Evolutionary conservation across 352 stramenopile genomes (phyloP).

Genomic region (Phytophthora pistaciae): DNA sequence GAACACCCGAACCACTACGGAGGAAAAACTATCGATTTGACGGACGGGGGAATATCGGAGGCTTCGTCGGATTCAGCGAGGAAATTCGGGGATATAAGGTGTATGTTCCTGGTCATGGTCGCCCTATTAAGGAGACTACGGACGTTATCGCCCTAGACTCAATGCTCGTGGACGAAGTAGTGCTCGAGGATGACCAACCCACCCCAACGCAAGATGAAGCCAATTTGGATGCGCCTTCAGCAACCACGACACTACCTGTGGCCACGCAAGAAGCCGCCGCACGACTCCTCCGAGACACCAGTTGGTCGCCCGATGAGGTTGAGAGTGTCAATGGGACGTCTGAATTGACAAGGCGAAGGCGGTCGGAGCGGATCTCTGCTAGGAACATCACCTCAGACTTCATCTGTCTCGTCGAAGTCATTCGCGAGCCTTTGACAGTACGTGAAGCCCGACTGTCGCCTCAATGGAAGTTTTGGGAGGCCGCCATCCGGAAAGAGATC

Average conservation of each 20-base stretch:
- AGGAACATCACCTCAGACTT: background rate
- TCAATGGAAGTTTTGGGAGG: no score
- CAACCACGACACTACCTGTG: no score
- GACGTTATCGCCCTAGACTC: background rate
- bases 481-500: background rate
- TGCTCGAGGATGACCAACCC: no score
- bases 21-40: slow-evolving; percentile 4
- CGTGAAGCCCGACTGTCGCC: no score
- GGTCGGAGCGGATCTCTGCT: background rate
- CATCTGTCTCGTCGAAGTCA: background rate
- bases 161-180: no score
- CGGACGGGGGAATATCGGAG: background rate
- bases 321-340: background rate
- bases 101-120: background rate
- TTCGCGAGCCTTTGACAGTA: background rate
- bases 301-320: no score
- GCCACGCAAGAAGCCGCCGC: no score
- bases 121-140: background rate
- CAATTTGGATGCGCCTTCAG: no score
- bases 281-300: no score
- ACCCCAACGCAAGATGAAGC: no score
- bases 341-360: background rate
- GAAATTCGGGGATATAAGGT: background rate
- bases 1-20: background rate
- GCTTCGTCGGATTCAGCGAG: background rate